Evolutionary conservation across 352 stramenopile genomes (phyloP).

Genomic region (Phytophthora capsici): DNA sequence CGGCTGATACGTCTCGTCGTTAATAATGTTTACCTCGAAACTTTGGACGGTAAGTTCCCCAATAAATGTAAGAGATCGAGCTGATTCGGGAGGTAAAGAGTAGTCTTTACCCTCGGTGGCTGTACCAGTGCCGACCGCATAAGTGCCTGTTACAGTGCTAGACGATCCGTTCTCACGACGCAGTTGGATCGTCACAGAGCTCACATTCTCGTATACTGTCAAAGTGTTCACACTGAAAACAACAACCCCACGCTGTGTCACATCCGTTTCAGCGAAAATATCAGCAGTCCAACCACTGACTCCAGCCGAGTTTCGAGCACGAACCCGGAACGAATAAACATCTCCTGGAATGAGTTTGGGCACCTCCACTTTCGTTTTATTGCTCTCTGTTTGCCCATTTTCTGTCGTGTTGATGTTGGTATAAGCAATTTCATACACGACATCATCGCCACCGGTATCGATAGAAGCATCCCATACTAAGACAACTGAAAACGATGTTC

Average conservation of each 20-base stretch:
- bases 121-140: constrained; percentile 27
- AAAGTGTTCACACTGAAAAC: constrained; percentile 21
- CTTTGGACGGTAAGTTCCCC: constrained; percentile 41
- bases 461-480: constrained; percentile 47
- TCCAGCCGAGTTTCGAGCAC: constrained; percentile 49
- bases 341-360: constrained; percentile 37
- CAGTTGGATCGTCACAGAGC: constrained; percentile 39
- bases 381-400: not conserved
- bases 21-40: constrained; percentile 49
- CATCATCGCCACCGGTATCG: constrained; percentile 48
- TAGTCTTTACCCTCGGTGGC: constrained; percentile 46
- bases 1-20: constrained; percentile 49
- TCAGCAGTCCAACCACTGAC: constrained; percentile 40
- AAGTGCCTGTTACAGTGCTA: constrained; percentile 48
- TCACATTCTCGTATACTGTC: constrained; percentile 53
- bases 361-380: constrained; percentile 23
- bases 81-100: constrained; percentile 18
- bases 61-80: constrained; percentile 40
- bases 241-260: constrained; percentile 51
- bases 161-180: constrained; percentile 57
- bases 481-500: constrained; percentile 39
- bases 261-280: constrained; percentile 43
- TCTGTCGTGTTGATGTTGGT: constrained; percentile 7
- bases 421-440: constrained; percentile 48
- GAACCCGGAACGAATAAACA: constrained; percentile 44